These are phyloP conservation scores for Acacia pycnantha DNA, from an alignment of 331 rosid genomes.

Conservation along the genomic window DNA sequence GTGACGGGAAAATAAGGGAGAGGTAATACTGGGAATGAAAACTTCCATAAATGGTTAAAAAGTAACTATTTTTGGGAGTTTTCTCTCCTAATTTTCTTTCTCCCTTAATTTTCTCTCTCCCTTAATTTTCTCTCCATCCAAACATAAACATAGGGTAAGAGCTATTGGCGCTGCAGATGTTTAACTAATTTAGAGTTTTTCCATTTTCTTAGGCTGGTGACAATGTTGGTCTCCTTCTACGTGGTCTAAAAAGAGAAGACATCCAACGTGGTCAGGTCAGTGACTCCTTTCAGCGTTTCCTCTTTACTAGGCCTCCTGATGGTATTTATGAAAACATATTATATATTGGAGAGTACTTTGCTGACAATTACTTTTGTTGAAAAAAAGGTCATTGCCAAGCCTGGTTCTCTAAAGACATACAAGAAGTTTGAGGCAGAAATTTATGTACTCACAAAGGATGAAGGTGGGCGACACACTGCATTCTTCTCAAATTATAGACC, in stretches of 20 bases:
- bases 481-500: conserved; percentile 84
- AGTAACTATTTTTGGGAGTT: no score
- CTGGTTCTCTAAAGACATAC: conserved; percentile 77
- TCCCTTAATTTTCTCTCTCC: no score
- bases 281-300: conserved; percentile 13
- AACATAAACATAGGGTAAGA: background rate
- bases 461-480: conserved; percentile 99
- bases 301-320: conserved; percentile 6
- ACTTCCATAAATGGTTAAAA: no score
- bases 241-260: conserved; percentile 96
- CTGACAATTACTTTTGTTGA: conserved; percentile 9
- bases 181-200: conserved; percentile 32
- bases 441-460: conserved; percentile 95
- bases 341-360: conserved; percentile 1
- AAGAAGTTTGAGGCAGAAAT: conserved; percentile 97
- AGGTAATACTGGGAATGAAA: no score
- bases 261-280: conserved; percentile 95
- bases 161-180: conserved; percentile 9
- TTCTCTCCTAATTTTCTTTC: no score
- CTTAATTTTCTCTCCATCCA: no score
- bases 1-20: no score
- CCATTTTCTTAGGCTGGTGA: conserved; percentile 80
- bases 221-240: conserved; percentile 98
- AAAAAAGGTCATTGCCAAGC: conserved; percentile 89
- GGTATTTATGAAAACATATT: background rate